phyloP scores from a whole-genome alignment of 495 filamentous ascomycete genomes.

The Tuber borchii region DNA sequence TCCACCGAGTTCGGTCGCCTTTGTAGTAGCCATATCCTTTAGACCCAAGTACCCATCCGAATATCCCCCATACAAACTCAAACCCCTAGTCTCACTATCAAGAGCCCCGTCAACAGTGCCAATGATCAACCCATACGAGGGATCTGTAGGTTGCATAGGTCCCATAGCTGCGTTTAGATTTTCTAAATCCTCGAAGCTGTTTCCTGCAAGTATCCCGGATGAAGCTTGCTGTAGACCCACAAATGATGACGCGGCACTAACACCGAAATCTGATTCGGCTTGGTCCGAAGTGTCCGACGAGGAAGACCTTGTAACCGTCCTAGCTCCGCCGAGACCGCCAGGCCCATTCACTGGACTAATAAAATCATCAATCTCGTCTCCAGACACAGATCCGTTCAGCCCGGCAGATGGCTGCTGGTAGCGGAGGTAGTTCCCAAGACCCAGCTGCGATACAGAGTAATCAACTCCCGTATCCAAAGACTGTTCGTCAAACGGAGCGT shows the following conservation, averaged over 20 bases:
- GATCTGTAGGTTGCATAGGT: not conserved
- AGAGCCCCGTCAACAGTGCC: conserved; percentile 32
- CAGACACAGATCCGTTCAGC: conserved; percentile 37
- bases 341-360: conserved; percentile 35
- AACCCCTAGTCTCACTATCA: conserved; percentile 27
- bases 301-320: conserved; percentile 30
- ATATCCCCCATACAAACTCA: conserved; percentile 32
- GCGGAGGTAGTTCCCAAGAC: conserved; percentile 30
- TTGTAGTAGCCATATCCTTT: conserved; percentile 34
- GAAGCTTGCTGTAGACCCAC: conserved; percentile 35
- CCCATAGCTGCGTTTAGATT: conserved; percentile 19
- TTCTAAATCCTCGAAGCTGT: conserved; percentile 33
- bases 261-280: conserved; percentile 40
- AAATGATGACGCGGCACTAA: conserved; percentile 39
- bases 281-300: conserved; percentile 41
- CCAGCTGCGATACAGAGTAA: conserved; percentile 30
- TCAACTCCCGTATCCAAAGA: conserved; percentile 24
- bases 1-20: conserved; percentile 30
- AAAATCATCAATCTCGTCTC: conserved; percentile 40
- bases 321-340: conserved; percentile 31
- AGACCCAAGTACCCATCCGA: conserved; percentile 29
- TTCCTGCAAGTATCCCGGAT: conserved; percentile 9
- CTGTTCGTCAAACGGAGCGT: conserved; percentile 33
- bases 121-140: conserved; percentile 25
- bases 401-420: conserved; percentile 31